Evolutionary conservation across 192 early-diverging fungal genomes (phyloP).

Genomic region (Mortierella hygrophila): DNA sequence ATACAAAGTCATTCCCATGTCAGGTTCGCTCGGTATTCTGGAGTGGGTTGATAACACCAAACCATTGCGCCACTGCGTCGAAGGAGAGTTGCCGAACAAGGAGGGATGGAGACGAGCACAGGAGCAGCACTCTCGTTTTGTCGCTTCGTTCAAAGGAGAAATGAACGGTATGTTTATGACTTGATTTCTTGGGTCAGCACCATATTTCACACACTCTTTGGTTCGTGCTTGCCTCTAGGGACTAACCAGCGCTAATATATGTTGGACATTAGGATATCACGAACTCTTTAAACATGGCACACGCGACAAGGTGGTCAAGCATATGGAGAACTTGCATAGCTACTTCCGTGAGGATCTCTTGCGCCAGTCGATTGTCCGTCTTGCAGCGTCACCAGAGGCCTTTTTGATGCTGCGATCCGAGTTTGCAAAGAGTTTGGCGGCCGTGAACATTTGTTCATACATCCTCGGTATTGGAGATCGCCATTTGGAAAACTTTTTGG

Average conservation of each 20-base stretch:
- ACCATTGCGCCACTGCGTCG: constrained; percentile 73
- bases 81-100: constrained; percentile 60
- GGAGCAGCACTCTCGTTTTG: constrained; percentile 64
- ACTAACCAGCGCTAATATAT: neutral
- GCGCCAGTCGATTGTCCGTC: constrained; percentile 63
- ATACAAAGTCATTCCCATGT: constrained; percentile 80
- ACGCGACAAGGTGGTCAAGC: constrained; percentile 62
- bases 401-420: constrained; percentile 76
- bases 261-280: constrained; percentile 62
- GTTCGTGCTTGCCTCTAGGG: neutral
- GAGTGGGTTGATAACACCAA: constrained; percentile 85
- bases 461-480: constrained; percentile 86
- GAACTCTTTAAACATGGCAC: constrained; percentile 64
- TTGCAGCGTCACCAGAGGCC: constrained; percentile 79
- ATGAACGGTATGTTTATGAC: constrained; percentile 52
- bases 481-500: constrained; percentile 82
- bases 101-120: constrained; percentile 56
- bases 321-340: constrained; percentile 60
- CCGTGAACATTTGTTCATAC: constrained; percentile 79
- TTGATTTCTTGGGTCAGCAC: neutral
- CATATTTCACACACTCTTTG: constrained; percentile 10
- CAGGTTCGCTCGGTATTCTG: constrained; percentile 73
- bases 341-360: constrained; percentile 63
- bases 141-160: constrained; percentile 59
- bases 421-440: constrained; percentile 78